phyloP scores from a whole-genome alignment of 2,329 filamentous ascomycete species.

The Berkeleyomyces basicola region DNA sequence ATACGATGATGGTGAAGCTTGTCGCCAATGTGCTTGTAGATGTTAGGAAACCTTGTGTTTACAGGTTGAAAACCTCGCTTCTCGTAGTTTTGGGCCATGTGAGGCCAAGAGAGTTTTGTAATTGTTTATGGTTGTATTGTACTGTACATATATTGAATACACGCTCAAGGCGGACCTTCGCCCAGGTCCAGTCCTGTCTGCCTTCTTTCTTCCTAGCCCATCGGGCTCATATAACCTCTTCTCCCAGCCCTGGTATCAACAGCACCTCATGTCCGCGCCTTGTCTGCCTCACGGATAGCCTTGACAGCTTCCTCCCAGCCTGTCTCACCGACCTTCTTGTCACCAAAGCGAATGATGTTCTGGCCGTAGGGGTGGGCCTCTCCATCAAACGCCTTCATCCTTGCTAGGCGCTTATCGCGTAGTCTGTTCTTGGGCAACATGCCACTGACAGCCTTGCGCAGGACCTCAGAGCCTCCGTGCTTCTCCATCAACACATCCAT shows the following conservation, averaged over 20 bases:
- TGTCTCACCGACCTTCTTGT: conserved; percentile 34
- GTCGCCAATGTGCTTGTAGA: not conserved
- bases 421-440: conserved; percentile 97
- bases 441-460: conserved; percentile 81
- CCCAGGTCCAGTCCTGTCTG: not conserved
- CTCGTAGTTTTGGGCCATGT: not conserved
- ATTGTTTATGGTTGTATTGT: conserved; percentile 1
- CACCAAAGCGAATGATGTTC: conserved; percentile 63
- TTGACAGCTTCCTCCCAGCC: conserved; percentile 37
- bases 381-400: conserved; percentile 95
- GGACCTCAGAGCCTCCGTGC: conserved; percentile 79
- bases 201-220: not conserved
- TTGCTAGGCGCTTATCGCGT: conserved; percentile 68
- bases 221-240: not conserved
- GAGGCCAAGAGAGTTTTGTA: not conserved
- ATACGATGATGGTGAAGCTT: not conserved
- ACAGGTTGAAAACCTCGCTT: not conserved
- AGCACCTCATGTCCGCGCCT: conserved; percentile 30
- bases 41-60: not conserved
- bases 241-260: not conserved
- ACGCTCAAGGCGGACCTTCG: conserved; percentile 4
- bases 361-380: conserved; percentile 75
- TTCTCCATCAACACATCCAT: conserved; percentile 94
- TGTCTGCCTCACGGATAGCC: conserved; percentile 33
- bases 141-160: conserved; percentile 14